phyloP scores from a whole-genome alignment of 2,329 filamentous ascomycete genomes.

The Lecanoromycetidae sp. region DNA sequence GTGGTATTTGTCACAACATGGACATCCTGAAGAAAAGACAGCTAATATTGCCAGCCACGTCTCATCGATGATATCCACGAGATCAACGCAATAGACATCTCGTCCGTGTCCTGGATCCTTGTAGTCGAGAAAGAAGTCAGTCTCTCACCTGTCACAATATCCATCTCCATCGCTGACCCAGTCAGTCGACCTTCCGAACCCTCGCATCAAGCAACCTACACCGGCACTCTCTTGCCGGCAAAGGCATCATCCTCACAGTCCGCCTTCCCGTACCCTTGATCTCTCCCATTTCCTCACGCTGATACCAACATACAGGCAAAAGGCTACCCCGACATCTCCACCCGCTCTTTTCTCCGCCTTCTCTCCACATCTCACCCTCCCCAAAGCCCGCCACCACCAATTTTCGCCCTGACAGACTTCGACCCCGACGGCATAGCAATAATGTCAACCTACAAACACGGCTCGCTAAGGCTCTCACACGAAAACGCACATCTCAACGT shows the following conservation, averaged over 20 bases:
- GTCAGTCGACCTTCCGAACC: constrained; percentile 48
- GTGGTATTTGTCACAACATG: neutral
- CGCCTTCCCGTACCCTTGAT: constrained; percentile 25
- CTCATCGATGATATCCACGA: constrained; percentile 40
- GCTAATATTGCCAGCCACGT: constrained; percentile 31
- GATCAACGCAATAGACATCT: constrained; percentile 34
- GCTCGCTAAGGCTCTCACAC: constrained; percentile 43
- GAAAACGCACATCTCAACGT: constrained; percentile 38
- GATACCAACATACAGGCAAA: constrained; percentile 37
- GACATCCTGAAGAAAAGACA: fast-evolving
- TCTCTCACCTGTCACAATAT: neutral
- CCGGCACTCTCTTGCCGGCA: constrained; percentile 27
- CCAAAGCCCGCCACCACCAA: constrained; percentile 25
- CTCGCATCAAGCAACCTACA: constrained; percentile 40
- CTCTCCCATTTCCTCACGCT: neutral
- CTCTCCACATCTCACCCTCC: constrained; percentile 29
- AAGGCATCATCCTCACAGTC: constrained; percentile 47
- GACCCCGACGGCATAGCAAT: constrained; percentile 54
- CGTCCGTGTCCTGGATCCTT: constrained; percentile 43
- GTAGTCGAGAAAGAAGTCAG: constrained; percentile 52
- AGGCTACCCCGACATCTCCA: constrained; percentile 51
- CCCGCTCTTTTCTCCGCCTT: constrained; percentile 41
- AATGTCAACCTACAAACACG: constrained; percentile 50
- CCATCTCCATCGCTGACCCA: constrained; percentile 1
- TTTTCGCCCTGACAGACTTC: constrained; percentile 46